phyloP scores from a whole-genome alignment of 2,329 filamentous ascomycete species.

The Plenodomus biglobosus region DNA sequence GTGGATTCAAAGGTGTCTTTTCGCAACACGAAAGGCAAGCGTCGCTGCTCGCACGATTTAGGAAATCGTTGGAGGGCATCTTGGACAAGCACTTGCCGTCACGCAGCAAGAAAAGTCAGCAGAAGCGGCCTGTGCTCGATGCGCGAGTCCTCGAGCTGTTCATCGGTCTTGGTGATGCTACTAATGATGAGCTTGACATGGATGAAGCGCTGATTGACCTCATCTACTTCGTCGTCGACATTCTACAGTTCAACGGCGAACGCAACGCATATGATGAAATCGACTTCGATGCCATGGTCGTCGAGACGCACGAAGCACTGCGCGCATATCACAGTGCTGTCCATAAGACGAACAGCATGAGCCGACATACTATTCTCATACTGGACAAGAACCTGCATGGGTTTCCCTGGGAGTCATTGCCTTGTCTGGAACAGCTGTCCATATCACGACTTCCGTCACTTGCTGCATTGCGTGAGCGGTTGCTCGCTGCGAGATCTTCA shows the following conservation, averaged over 20 bases:
- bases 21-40: slow-evolving; percentile 68
- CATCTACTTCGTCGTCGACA: slow-evolving; percentile 94
- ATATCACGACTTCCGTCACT: slow-evolving; percentile 89
- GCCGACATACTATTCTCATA: slow-evolving; percentile 78
- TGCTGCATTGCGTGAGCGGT: slow-evolving; percentile 73
- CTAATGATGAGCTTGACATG: slow-evolving; percentile 67
- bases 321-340: slow-evolving; percentile 68
- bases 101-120: slow-evolving; percentile 62
- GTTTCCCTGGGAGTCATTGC: slow-evolving; percentile 95
- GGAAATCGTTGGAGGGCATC: slow-evolving; percentile 73
- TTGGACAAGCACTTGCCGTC: slow-evolving; percentile 86
- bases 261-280: slow-evolving; percentile 97
- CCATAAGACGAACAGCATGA: slow-evolving; percentile 40
- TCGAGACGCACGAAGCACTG: slow-evolving; percentile 84
- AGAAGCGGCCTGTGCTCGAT: slow-evolving; percentile 57
- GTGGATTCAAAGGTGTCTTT: slow-evolving; percentile 93
- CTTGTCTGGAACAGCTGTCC: slow-evolving; percentile 75
- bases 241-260: slow-evolving; percentile 95
- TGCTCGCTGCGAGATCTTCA: slow-evolving; percentile 57
- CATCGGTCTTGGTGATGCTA: slow-evolving; percentile 76
- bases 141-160: slow-evolving; percentile 81
- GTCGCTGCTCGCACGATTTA: slow-evolving; percentile 71
- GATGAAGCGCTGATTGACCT: slow-evolving; percentile 91
- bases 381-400: slow-evolving; percentile 87
- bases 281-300: slow-evolving; percentile 87